phyloP scores from a whole-genome alignment of 192 early-diverging fungal genomes.

The Podila verticillata region DNA sequence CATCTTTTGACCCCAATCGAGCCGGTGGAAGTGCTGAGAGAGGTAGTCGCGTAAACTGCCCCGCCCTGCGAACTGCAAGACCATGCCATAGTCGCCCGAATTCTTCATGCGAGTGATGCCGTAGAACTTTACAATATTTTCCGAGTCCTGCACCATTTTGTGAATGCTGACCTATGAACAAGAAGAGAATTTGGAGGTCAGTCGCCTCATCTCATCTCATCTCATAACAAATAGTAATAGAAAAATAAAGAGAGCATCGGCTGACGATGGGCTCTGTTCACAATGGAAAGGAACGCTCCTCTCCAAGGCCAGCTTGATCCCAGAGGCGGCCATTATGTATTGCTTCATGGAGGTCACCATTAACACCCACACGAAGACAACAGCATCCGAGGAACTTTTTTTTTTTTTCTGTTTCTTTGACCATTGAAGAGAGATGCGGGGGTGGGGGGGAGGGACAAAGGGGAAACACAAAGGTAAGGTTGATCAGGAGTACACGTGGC shows the following conservation, averaged over 20 bases:
- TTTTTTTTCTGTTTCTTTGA: no score
- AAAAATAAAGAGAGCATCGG: constrained; percentile 2
- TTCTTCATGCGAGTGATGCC: constrained; percentile 33
- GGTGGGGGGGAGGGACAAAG: no score
- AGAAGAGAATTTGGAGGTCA: neutral
- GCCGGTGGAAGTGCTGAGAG: constrained; percentile 26
- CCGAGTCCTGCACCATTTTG: constrained; percentile 37
- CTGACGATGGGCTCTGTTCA: neutral
- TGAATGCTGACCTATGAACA: constrained; percentile 33
- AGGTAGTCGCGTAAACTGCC: constrained; percentile 50
- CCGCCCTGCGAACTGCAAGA: constrained; percentile 42
- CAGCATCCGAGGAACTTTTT: no score
- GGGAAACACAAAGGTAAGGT: no score
- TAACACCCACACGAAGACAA: no score
- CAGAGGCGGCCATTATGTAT: no score
- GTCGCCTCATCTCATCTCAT: neutral
- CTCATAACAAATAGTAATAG: neutral
- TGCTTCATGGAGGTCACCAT: no score
- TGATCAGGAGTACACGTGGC: no score
- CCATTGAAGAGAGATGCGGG: no score
- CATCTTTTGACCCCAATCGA: constrained; percentile 40
- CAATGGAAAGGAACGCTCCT: neutral
- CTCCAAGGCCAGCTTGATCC: no score
- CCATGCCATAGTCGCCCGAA: constrained; percentile 49
- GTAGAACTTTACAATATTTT: constrained; percentile 50